Evolutionary conservation across 2,329 filamentous ascomycete species (phyloP).

Genomic region (Phyllosticta citribraziliensis): DNA sequence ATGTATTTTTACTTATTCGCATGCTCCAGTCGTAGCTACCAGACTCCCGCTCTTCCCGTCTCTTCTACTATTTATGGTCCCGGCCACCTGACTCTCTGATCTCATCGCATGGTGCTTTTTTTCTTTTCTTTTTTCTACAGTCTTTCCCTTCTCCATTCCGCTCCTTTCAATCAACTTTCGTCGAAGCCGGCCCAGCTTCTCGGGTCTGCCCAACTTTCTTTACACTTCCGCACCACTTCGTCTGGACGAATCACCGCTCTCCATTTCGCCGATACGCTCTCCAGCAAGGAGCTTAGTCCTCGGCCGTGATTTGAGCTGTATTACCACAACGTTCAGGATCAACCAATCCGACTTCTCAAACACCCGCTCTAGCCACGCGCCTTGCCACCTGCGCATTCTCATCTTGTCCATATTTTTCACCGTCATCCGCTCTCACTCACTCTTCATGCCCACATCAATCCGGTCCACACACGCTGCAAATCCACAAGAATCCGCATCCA

Average conservation of each 20-base stretch:
- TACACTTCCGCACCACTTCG: background rate
- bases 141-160: background rate
- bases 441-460: background rate
- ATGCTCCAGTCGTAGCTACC: background rate
- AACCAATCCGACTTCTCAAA: background rate
- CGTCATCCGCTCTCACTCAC: background rate
- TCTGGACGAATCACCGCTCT: conserved; percentile 8
- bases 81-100: background rate
- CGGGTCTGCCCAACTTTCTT: conserved; percentile 6
- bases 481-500: background rate
- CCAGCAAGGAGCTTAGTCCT: conserved; percentile 4
- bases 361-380: background rate
- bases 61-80: background rate
- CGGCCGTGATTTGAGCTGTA: background rate
- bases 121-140: background rate
- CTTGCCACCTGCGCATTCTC: background rate
- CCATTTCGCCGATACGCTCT: background rate
- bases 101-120: background rate
- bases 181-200: background rate
- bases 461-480: background rate
- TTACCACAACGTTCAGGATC: background rate
- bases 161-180: conserved; percentile 1
- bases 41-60: background rate
- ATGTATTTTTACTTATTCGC: background rate
- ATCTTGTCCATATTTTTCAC: background rate